Evolutionary conservation across 1,284 basidiomycete genomes (phyloP), one percentile per base, ranked within the genome.

Genomic region (Wolfiporia cocos): DNA sequence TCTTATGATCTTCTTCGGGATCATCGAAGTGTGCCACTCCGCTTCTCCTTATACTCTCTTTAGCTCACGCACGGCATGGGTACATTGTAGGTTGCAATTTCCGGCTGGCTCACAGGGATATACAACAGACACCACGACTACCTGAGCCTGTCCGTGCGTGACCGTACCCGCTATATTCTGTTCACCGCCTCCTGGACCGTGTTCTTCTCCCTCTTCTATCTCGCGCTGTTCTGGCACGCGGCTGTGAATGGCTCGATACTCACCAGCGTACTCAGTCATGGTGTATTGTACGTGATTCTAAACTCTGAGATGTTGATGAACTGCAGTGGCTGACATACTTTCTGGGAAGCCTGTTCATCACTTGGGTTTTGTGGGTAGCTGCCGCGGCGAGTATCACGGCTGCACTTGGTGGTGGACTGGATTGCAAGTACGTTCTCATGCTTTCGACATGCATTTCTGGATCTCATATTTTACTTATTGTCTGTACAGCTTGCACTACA

Each of bases 171-270:
- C 35, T 86, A 78, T 64, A 63, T 83, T 41, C 68, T 86, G 18
- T 88, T 89, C 65, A 57, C 68, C 17, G 80, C 79, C 14, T 63
- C 68, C 50, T 89, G 86, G 86, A 88, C 86, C 1, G 61, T 81
- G 5, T 50, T 79, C 37, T 66, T 81, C 43, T 72, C 73, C 24
- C 53, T 68, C 3, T 38, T 79, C 43, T 78, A 76, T 57, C 57
- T 78, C 39, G 47, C 65, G 12, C 58, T 81, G 33, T 85, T 89
- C 69, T 58, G 73, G 37, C 56, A 55, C 48, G 57, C 53, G n/a
- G 55, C 69, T 37, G 63, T 67, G 4, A 58, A 70, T 6, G 72
- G 68, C 10, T 69, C 68, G 21, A 42, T 74, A 20, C 33, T 82
- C 36, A 74, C 74, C 22, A 84, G 81, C 53, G 73, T 86, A 21